These are phyloP conservation scores for Austroboletus eburneus DNA, from an alignment of 768 basidiomycete genomes.

Conservation along the genomic window DNA sequence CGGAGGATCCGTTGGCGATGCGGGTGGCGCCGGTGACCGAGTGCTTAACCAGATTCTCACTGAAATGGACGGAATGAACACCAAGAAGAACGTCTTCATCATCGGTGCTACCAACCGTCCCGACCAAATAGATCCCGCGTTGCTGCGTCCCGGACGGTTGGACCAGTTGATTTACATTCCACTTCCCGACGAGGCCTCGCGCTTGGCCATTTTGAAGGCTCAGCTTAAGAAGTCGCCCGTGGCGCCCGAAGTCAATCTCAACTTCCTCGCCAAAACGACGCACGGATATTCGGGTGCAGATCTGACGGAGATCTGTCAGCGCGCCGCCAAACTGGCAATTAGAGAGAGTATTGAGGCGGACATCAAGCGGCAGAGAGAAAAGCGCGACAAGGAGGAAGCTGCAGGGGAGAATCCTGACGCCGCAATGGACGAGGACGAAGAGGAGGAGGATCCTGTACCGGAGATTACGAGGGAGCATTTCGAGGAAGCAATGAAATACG, in stretches of 20 bases:
- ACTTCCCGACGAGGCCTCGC: constrained; percentile 90
- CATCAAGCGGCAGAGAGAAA: constrained; percentile 73
- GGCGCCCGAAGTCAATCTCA: constrained; percentile 74
- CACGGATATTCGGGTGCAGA: constrained; percentile 99
- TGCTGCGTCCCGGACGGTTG: constrained; percentile 95
- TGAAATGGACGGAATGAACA: constrained; percentile 98
- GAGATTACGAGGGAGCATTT: constrained; percentile 90
- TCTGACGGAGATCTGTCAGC: constrained; percentile 98
- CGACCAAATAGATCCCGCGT: constrained; percentile 91
- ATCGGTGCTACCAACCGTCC: constrained; percentile 97
- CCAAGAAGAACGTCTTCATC: constrained; percentile 99
- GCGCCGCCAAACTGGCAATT: constrained; percentile 95
- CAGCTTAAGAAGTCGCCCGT: constrained; percentile 91
- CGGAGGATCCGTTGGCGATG: constrained; percentile 81
- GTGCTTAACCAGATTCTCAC: constrained; percentile 96
- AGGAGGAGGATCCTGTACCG: constrained; percentile 86
- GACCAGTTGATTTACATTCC: constrained; percentile 99
- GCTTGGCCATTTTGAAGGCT: constrained; percentile 88
- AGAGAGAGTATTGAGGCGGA: constrained; percentile 93
- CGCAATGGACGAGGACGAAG: constrained; percentile 64
- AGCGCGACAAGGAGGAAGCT: constrained; percentile 75
- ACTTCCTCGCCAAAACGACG: constrained; percentile 85
- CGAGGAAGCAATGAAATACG: constrained; percentile 98
- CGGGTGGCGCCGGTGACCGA: constrained; percentile 94
- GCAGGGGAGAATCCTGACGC: constrained; percentile 55